Conservation (phyloP, 768 basidiomycete genomes). For the Chalciporus sphaerocephalus region DNA sequence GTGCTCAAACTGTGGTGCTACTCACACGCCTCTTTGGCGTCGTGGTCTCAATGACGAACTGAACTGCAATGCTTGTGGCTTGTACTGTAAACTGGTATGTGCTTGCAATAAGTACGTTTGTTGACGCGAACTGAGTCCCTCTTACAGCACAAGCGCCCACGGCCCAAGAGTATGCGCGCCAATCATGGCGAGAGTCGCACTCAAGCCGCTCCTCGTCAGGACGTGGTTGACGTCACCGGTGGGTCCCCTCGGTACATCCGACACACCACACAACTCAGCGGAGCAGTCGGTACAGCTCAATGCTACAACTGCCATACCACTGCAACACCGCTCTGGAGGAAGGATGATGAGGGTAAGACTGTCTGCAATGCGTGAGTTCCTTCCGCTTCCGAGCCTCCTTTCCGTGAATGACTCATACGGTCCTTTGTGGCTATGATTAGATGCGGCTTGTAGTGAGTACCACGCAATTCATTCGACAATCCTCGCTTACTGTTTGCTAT, state of each 20-base stretch:
- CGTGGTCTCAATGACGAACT: slow-evolving; percentile 83
- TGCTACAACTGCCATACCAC: slow-evolving; percentile 90
- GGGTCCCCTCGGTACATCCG: slow-evolving; percentile 35
- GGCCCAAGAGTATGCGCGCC: slow-evolving; percentile 83
- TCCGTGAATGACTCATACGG: slow-evolving; percentile 11
- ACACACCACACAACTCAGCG: slow-evolving; percentile 28
- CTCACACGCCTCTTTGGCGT: slow-evolving; percentile 84
- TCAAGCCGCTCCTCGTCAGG: slow-evolving; percentile 60
- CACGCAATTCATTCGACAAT: neutral
- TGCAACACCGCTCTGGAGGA: slow-evolving; percentile 84
- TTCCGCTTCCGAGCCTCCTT: neutral
- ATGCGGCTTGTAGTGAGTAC: slow-evolving; percentile 69
- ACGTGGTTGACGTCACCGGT: slow-evolving; percentile 72
- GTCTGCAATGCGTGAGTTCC: slow-evolving; percentile 86
- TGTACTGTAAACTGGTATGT: slow-evolving; percentile 81
- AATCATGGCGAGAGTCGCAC: slow-evolving; percentile 68
- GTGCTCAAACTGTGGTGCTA: slow-evolving; percentile 85
- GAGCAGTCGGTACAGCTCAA: slow-evolving; percentile 51
- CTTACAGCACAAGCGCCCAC: slow-evolving; percentile 75
- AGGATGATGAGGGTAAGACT: slow-evolving; percentile 88
- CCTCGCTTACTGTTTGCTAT: slow-evolving; percentile 9
- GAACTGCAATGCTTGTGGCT: slow-evolving; percentile 85
- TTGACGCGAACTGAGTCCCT: neutral
- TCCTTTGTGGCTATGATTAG: slow-evolving; percentile 33
- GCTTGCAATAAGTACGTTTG: neutral